Evolutionary conservation across 2,329 filamentous ascomycete species (phyloP).

Genomic region (Pseudogymnoascus destructans): DNA sequence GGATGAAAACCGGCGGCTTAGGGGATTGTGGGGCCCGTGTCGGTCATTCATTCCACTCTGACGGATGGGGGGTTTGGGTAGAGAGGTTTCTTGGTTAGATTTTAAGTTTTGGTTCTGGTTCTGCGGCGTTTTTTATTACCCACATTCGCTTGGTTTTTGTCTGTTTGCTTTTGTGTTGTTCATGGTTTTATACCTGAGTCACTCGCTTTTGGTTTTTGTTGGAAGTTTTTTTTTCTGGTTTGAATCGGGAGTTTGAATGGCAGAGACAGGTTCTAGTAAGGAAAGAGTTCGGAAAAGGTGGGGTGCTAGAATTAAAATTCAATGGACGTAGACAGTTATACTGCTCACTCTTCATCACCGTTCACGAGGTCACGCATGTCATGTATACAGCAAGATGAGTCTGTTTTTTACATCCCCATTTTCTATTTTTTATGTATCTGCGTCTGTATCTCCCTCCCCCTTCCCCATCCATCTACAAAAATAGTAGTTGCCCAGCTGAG

Average conservation of each 20-base stretch:
- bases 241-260: not conserved
- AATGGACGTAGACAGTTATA: not conserved
- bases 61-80: not conserved
- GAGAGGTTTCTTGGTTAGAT: not conserved
- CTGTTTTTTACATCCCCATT: not conserved
- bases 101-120: not conserved
- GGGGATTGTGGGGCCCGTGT: no score
- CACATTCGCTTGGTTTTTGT: not conserved
- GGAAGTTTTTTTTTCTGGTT: not conserved
- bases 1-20: no score
- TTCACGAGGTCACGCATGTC: not conserved
- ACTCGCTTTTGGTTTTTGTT: not conserved
- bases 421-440: slow-evolving; percentile 5
- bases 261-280: not conserved
- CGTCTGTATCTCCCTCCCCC: not conserved
- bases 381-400: not conserved
- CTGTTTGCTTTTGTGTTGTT: not conserved
- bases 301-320: not conserved
- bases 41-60: not conserved
- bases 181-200: slow-evolving; percentile 2
- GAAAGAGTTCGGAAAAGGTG: not conserved
- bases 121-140: not conserved
- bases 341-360: not conserved
- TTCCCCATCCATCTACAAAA: not conserved
- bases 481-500: not conserved